These are phyloP conservation scores for Botrytis tulipae DNA, from an alignment of 2,329 filamentous ascomycete species.

Conservation along the genomic window DNA sequence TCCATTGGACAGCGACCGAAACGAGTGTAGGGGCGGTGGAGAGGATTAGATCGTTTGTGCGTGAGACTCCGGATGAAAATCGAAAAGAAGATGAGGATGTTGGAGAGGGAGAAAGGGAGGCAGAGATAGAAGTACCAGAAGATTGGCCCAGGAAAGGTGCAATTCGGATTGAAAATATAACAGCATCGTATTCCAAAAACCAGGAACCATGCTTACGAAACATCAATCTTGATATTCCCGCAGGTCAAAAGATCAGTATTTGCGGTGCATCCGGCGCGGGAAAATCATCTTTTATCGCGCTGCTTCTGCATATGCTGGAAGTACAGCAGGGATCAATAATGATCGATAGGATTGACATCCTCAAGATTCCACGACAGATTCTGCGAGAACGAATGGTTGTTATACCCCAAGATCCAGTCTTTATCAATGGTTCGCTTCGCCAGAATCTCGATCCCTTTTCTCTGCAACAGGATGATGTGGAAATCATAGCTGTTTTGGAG, in stretches of 20 bases:
- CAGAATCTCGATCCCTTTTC: slow-evolving; percentile 48
- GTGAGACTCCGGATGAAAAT: slow-evolving; percentile 24
- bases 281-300: slow-evolving; percentile 46
- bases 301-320: slow-evolving; percentile 51
- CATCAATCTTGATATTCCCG: slow-evolving; percentile 44
- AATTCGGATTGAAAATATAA: slow-evolving; percentile 37
- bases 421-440: slow-evolving; percentile 48
- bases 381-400: slow-evolving; percentile 44
- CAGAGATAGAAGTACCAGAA: slow-evolving; percentile 14
- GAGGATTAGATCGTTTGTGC: slow-evolving; percentile 25
- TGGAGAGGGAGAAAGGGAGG: background rate
- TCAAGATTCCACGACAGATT: slow-evolving; percentile 43
- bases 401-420: slow-evolving; percentile 49
- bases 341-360: slow-evolving; percentile 49
- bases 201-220: slow-evolving; percentile 21
- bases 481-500: slow-evolving; percentile 44
- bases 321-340: slow-evolving; percentile 43
- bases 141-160: slow-evolving; percentile 32
- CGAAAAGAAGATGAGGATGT: slow-evolving; percentile 13
- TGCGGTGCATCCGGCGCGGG: slow-evolving; percentile 48
- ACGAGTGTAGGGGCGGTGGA: slow-evolving; percentile 31
- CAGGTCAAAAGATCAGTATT: slow-evolving; percentile 49
- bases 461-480: slow-evolving; percentile 38
- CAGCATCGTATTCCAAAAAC: slow-evolving; percentile 35
- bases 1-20: slow-evolving; percentile 31